Conservation (phyloP, 2,329 filamentous ascomycete species). For the Orbilia ellipsospora region DNA sequence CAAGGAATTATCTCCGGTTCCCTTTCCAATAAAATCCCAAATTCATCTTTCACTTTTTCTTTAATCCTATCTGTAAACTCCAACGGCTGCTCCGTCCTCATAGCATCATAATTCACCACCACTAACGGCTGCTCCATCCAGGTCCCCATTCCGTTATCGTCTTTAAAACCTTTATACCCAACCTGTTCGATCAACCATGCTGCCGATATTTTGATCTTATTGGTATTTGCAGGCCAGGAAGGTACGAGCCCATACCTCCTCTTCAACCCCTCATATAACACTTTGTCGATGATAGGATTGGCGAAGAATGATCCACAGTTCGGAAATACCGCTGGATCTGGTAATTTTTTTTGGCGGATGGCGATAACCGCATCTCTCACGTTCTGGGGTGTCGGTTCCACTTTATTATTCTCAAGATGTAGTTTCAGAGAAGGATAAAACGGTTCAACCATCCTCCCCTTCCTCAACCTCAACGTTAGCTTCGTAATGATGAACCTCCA, state of each 20-base stretch:
- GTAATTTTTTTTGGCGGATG: slow-evolving; percentile 21
- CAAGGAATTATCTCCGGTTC: slow-evolving; percentile 26
- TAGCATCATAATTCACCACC: slow-evolving; percentile 13
- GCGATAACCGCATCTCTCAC: too few relatives aligned
- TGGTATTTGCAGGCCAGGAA: too few relatives aligned
- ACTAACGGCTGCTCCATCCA: slow-evolving; percentile 35
- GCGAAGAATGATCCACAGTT: slow-evolving; percentile 45
- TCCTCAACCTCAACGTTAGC: too few relatives aligned
- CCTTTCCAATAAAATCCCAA: slow-evolving; percentile 18
- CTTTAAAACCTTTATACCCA: slow-evolving; percentile 25
- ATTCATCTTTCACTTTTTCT: background rate
- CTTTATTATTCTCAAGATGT: too few relatives aligned
- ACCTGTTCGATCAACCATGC: too few relatives aligned
- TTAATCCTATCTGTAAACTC: slow-evolving; percentile 17
- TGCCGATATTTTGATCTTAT: too few relatives aligned
- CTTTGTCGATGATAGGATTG: slow-evolving; percentile 22
- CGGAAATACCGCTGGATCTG: slow-evolving; percentile 18
- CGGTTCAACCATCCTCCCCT: too few relatives aligned
- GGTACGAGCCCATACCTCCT: too few relatives aligned
- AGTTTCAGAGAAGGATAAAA: too few relatives aligned
- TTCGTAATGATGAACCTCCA: too few relatives aligned
- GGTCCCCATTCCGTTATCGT: slow-evolving; percentile 27
- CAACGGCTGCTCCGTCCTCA: slow-evolving; percentile 7
- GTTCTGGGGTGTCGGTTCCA: too few relatives aligned
- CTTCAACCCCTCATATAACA: background rate